These are phyloP conservation scores for Eimeria maxima DNA, from an alignment of 169 alveolate genomes.

Conservation along the genomic window DNA sequence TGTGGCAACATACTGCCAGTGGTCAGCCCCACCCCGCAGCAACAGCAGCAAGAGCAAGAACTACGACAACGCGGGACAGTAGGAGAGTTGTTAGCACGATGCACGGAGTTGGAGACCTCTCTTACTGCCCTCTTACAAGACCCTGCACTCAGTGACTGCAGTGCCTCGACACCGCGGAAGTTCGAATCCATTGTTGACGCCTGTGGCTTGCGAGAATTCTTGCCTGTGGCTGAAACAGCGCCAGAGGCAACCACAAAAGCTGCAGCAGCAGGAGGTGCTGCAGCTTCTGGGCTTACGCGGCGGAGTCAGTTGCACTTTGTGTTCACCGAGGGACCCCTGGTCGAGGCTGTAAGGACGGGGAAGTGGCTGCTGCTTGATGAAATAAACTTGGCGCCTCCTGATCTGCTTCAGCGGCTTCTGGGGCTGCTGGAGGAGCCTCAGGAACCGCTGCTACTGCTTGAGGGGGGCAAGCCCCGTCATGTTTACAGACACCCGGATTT, in stretches of 20 bases:
- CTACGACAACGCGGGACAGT: constrained; percentile 19
- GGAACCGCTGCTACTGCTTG: constrained; percentile 62
- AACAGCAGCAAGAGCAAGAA: constrained; percentile 52
- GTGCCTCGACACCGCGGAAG: constrained; percentile 51
- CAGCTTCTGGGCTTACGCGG: constrained; percentile 8
- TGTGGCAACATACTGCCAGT: constrained; percentile 25
- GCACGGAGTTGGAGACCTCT: constrained; percentile 57
- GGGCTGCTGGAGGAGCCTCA: constrained; percentile 88
- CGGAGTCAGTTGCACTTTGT: constrained; percentile 88
- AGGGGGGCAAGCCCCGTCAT: constrained; percentile 91
- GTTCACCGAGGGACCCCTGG: constrained; percentile 98
- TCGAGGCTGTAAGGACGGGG: constrained; percentile 98
- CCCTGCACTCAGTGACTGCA: constrained; percentile 61
- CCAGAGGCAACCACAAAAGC: background rate
- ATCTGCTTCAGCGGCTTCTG: constrained; percentile 96
- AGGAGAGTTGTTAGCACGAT: constrained; percentile 63
- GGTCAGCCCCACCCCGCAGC: background rate
- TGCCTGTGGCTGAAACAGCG: background rate
- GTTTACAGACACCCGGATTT: constrained; percentile 96
- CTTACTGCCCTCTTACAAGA: background rate
- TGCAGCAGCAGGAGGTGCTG: constrained; percentile 43
- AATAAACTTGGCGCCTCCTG: constrained; percentile 98
- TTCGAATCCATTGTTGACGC: constrained; percentile 52
- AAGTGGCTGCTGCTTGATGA: constrained; percentile 99
- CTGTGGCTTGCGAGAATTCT: constrained; percentile 55